Base-by-base conservation (phyloP, 352 stramenopile species). In the Phytophthora uliginosa region DNA sequence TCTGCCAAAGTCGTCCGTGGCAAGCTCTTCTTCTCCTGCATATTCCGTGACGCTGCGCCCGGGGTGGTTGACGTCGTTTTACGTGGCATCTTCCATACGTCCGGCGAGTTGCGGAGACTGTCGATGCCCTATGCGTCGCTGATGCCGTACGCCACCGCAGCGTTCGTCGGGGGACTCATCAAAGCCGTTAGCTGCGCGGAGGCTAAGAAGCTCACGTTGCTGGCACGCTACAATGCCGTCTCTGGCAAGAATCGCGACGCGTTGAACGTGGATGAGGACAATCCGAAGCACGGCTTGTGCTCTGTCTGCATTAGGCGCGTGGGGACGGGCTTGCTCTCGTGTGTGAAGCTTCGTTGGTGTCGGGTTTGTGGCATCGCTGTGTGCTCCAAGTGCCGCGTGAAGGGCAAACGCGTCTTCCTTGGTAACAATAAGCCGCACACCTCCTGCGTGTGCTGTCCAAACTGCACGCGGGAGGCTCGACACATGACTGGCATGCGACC, bases 311-410 rank as follows among this genome's bases (percentile, higher is more conserved):
- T 77, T 26, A 59, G 61, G 40, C 59, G 59, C 2, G 71, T 66
- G 40, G 59, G 71, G 20, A 71, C 68, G 17, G 52, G 59, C 3
- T 17, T 70, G 10, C 59, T 77, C 28, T 70, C 71, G 22, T 66
- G 48, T 22, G 36, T 69, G 13, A 48, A 74, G 22, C 66, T 73
- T 13, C 59, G 59, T 1, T 58, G 63, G 47, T 90, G 83, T 50
- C 62, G 70, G 17, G 63, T 88, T 33, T 90, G 83, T 48, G 71
- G 74, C 22, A 61, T 68, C 6, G 51, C 73, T 3, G 66, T 88
- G 6, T 87, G 81, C 50, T 66, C 69, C 17, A 76, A 82, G 63
- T 90, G 82, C 68, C 71, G 77, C 26, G 65, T 82, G 6, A 90
- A 86, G 45, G 84, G 60, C 28, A 63, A 85, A 38, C 61, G 66